Percentiles rank a stretch among this genome's conserved stretches.
phyloP scores from a whole-genome alignment of 352 stramenopile species.

The Hyaloperonospora brassicae region DNA sequence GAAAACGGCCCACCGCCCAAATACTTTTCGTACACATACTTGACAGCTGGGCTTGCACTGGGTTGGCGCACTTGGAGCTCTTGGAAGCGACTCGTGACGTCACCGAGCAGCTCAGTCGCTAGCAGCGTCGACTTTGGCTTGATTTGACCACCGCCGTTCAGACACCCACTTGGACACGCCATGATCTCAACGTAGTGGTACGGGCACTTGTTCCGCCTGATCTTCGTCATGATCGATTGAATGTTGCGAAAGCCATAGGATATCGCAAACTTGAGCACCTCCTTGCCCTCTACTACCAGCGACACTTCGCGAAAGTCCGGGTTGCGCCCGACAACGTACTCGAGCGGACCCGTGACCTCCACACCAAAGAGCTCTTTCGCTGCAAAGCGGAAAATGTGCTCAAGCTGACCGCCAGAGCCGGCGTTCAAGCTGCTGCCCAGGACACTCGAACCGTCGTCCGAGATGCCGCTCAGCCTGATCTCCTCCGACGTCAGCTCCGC shows the following conservation, averaged over 20 bases:
- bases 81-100: conserved; percentile 62
- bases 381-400: conserved; percentile 89
- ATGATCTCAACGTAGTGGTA: conserved; percentile 98
- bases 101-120: conserved; percentile 46
- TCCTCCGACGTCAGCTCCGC: conserved; percentile 60
- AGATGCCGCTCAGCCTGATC: conserved; percentile 59
- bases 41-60: conserved; percentile 61
- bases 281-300: conserved; percentile 59
- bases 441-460: conserved; percentile 40
- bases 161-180: conserved; percentile 95
- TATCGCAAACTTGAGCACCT: conserved; percentile 89
- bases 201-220: conserved; percentile 82
- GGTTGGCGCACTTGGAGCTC: conserved; percentile 50
- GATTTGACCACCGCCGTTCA: conserved; percentile 95
- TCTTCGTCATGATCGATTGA: conserved; percentile 90
- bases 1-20: conserved; percentile 70
- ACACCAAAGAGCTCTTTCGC: conserved; percentile 87
- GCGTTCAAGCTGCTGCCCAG: conserved; percentile 57
- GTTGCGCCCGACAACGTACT: conserved; percentile 86
- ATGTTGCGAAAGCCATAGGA: conserved; percentile 97
- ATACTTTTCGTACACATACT: conserved; percentile 80
- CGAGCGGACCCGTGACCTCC: conserved; percentile 67
- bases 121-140: conserved; percentile 55
- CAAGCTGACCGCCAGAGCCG: conserved; percentile 83
- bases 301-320: conserved; percentile 83